Evolutionary conservation across 139 green algal species (phyloP).

Genomic region (Deuterostichococcus epilithicus): DNA sequence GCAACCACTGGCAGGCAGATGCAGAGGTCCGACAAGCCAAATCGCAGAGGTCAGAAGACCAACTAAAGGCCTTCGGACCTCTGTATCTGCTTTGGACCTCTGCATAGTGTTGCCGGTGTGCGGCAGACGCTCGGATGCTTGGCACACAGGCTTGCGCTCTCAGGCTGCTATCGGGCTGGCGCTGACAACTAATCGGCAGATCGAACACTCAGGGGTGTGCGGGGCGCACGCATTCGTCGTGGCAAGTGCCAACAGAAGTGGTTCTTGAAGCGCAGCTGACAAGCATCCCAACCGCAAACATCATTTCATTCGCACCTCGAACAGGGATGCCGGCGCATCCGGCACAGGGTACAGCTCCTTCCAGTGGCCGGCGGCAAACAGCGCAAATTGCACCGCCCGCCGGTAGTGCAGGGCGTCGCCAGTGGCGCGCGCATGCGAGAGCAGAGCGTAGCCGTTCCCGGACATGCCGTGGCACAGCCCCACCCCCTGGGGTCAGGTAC

Average conservation of each 20-base stretch:
- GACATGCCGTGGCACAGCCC: conserved; percentile 64
- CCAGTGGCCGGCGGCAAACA: conserved; percentile 29
- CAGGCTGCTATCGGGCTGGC: too few species aligned
- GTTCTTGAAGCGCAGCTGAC: background rate
- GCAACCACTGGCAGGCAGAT: too few species aligned
- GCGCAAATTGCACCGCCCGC: conserved; percentile 44
- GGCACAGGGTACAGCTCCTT: conserved; percentile 35
- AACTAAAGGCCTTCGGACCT: too few species aligned
- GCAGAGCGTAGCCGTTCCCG: conserved; percentile 59
- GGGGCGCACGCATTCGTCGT: too few species aligned
- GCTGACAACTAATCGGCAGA: too few species aligned
- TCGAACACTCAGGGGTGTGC: too few species aligned
- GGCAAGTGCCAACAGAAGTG: background rate
- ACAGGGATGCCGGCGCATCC: conserved; percentile 53
- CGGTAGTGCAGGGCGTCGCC: conserved; percentile 30
- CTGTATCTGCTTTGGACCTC: too few species aligned
- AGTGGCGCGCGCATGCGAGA: conserved; percentile 40
- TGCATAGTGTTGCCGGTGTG: too few species aligned
- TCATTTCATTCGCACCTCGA: conserved; percentile 27
- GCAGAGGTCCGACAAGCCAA: too few species aligned
- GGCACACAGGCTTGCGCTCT: too few species aligned
- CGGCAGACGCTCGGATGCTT: too few species aligned
- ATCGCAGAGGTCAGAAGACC: too few species aligned
- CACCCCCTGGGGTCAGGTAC: conserved; percentile 28
- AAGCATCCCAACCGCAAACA: background rate